Percentiles rank a stretch among this genome's conserved stretches.
These are phyloP conservation scores for Nemania diffusa DNA, from an alignment of 2,329 filamentous ascomycete genomes.

Conservation along the genomic window DNA sequence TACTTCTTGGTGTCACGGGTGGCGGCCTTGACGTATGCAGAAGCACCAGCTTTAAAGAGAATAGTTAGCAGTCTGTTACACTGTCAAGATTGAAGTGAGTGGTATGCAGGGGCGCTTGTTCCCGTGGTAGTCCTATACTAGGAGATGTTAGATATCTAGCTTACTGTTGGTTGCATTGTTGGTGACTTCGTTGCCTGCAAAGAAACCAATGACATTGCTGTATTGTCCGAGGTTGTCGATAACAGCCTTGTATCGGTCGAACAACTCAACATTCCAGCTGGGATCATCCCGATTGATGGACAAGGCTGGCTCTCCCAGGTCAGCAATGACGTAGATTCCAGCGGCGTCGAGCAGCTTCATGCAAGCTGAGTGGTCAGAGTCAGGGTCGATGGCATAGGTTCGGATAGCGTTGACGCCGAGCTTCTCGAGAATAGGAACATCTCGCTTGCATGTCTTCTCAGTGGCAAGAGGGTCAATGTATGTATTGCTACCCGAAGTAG, in stretches of 20 bases:
- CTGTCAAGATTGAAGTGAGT: neutral
- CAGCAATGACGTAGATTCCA: slow-evolving; percentile 82
- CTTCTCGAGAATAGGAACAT: slow-evolving; percentile 74
- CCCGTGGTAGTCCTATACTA: neutral
- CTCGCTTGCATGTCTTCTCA: slow-evolving; percentile 70
- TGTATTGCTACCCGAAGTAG: slow-evolving; percentile 50
- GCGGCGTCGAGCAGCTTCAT: slow-evolving; percentile 76
- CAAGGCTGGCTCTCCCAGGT: slow-evolving; percentile 73
- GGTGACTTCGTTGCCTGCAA: slow-evolving; percentile 84
- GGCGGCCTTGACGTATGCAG: slow-evolving; percentile 83
- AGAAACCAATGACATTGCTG: slow-evolving; percentile 82
- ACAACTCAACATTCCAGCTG: slow-evolving; percentile 74
- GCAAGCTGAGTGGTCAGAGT: slow-evolving; percentile 72
- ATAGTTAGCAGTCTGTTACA: slow-evolving; percentile 2
- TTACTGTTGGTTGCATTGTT: slow-evolving; percentile 76
- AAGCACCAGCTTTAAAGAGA: slow-evolving; percentile 63
- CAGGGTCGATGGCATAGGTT: slow-evolving; percentile 79
- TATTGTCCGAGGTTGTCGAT: slow-evolving; percentile 76
- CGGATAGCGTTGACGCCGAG: slow-evolving; percentile 80
- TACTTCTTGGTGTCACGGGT: slow-evolving; percentile 84
- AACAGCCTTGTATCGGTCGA: slow-evolving; percentile 75
- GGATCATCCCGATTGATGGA: slow-evolving; percentile 78
- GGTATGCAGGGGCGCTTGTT: neutral
- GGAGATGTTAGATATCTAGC: slow-evolving; percentile 20
- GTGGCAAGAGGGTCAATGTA: slow-evolving; percentile 79